Base-by-base conservation (phyloP, 345 rosid genomes). In the Gossypium turneri region DNA sequence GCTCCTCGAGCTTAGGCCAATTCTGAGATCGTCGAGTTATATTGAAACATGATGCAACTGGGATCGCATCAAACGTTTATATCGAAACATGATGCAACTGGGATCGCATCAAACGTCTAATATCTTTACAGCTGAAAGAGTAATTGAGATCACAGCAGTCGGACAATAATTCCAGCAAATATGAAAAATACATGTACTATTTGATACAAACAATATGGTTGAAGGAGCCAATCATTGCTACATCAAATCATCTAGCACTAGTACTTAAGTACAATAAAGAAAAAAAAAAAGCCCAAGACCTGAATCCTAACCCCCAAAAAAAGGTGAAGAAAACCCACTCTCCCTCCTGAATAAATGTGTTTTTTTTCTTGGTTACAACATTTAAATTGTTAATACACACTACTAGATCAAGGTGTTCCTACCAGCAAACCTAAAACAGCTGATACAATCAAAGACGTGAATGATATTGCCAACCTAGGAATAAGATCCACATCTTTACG, bases 391-490 rank as follows among this genome's bases (percentile, higher is more conserved):
- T 77, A 70, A 80, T 63, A 77, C 82, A 81, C 84, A 79, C 79
- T 75, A 73, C 78, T 73, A 79, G 61, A 80, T 75, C 76, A 75
- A 79, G 65, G 60, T 72, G 15, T 77, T 77, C 86, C 88, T 79
- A 79, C 74, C 75, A 79, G 22, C 81, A 79, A 76, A 44, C 81
- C 80, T 77, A 78, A 62, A 68, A 72, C 71, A 61, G 69, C 52
- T 57, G 51, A 73, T 64, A 61, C 81, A 64, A 72, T 55, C 80
- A 72, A 82, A 61, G 55, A 53, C 38, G 82, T 67, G 38, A 48
- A 41, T 16, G 72, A 68, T 22, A 50, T 19, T 38, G 56, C 70
- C 74, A 56, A 50, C 63, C 51, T 2, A 41, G 66, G 58, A 59
- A 47, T 27, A 60, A 20, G 58, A 66, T 75, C 55, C 69, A 8